Conservation (phyloP, 139 green algal genomes). For the Medakamo hakoo region DNA sequence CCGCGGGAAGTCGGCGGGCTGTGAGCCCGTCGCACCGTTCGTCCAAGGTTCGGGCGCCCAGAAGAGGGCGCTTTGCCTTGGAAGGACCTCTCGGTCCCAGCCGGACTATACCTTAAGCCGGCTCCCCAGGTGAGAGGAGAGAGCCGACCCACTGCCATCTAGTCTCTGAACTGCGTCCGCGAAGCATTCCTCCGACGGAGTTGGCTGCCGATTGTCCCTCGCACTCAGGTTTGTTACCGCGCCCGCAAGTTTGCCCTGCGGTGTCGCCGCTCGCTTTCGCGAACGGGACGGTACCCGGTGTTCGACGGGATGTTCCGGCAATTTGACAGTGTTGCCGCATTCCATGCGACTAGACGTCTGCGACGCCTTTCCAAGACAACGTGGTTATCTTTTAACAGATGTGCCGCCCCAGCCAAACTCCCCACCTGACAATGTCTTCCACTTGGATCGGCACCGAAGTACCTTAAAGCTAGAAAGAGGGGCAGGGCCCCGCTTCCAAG, state of each 20-base stretch:
- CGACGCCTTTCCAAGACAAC: too few relatives aligned
- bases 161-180: constrained; percentile 9
- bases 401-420: constrained; percentile 85
- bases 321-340: constrained; percentile 14
- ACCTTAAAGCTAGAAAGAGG: constrained; percentile 64
- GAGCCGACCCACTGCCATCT: constrained; percentile 3
- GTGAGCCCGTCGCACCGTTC: too few relatives aligned
- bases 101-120: constrained; percentile 12
- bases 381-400: constrained; percentile 90
- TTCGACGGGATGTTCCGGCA: constrained; percentile 9
- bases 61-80: too few relatives aligned
- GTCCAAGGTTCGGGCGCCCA: too few relatives aligned
- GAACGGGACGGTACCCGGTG: constrained; percentile 1
- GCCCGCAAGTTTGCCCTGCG: constrained; percentile 1
- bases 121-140: not conserved
- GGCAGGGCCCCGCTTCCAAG: constrained; percentile 52
- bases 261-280: constrained; percentile 1
- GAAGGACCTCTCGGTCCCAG: too few relatives aligned
- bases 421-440: constrained; percentile 84
- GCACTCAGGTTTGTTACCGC: constrained; percentile 5
- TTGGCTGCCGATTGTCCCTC: constrained; percentile 12
- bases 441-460: constrained; percentile 44
- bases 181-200: not conserved
- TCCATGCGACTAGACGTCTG: too few relatives aligned
- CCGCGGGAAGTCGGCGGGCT: too few relatives aligned